Conservation (phyloP, 306 rosid species). For the Vicia sativa region DNA sequence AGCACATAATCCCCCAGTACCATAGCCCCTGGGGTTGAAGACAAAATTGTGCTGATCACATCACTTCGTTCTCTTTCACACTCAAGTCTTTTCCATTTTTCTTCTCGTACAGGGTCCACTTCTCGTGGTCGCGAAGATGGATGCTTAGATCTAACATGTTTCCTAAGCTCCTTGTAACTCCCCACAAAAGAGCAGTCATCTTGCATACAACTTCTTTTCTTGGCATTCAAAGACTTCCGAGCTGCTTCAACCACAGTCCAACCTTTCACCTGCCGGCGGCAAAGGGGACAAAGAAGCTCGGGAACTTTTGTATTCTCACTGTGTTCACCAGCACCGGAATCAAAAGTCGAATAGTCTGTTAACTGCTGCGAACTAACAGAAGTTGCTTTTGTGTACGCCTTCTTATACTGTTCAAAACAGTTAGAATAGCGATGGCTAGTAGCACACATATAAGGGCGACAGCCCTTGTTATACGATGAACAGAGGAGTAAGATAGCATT, state of each 20-base stretch:
- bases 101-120: slow-evolving; percentile 84
- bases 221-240: slow-evolving; percentile 73
- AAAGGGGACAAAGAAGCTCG: slow-evolving; percentile 94
- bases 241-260: slow-evolving; percentile 97
- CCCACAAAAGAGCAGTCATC: slow-evolving; percentile 85
- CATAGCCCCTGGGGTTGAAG: slow-evolving; percentile 92
- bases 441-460: slow-evolving; percentile 98
- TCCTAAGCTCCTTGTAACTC: slow-evolving; percentile 75
- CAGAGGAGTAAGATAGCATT: slow-evolving; percentile 97
- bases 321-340: slow-evolving; percentile 51
- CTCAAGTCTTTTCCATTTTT: slow-evolving; percentile 92
- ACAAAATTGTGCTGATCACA: slow-evolving; percentile 86
- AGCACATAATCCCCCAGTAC: slow-evolving; percentile 92
- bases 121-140: slow-evolving; percentile 90
- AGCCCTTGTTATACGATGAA: slow-evolving; percentile 94
- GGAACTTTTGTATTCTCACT: slow-evolving; percentile 54
- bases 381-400: slow-evolving; percentile 71
- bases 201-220: slow-evolving; percentile 92
- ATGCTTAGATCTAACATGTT: slow-evolving; percentile 82
- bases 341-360: slow-evolving; percentile 44
- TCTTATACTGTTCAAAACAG: slow-evolving; percentile 94
- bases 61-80: slow-evolving; percentile 87
- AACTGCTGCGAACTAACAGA: slow-evolving; percentile 54
- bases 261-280: slow-evolving; percentile 94
- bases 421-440: slow-evolving; percentile 88